phyloP scores from a whole-genome alignment of 164 flowering plant genomes.

The Houttuynia cordata region DNA sequence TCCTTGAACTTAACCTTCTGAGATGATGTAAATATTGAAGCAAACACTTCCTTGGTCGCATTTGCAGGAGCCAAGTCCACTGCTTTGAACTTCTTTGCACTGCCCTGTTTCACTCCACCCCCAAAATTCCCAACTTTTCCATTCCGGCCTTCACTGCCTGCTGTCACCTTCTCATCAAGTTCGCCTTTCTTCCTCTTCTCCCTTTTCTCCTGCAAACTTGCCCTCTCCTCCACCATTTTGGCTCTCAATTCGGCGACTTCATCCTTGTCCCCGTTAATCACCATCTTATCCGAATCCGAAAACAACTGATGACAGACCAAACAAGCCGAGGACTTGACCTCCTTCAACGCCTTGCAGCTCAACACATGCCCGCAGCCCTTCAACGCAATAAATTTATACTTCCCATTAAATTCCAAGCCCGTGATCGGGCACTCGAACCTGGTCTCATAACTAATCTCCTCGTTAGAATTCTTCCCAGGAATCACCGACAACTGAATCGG shows the following conservation, averaged over 20 bases:
- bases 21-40: slow-evolving; percentile 87
- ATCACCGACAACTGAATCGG: slow-evolving; percentile 32
- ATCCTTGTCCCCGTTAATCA: slow-evolving; percentile 71
- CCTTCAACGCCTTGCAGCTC: slow-evolving; percentile 89
- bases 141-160: slow-evolving; percentile 21
- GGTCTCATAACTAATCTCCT: slow-evolving; percentile 12
- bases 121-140: slow-evolving; percentile 19
- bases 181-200: background rate
- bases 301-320: slow-evolving; percentile 66
- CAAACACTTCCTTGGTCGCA: slow-evolving; percentile 79
- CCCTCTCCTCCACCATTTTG: slow-evolving; percentile 56
- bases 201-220: background rate
- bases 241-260: slow-evolving; percentile 68
- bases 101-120: slow-evolving; percentile 16
- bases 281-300: slow-evolving; percentile 64
- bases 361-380: slow-evolving; percentile 88
- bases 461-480: slow-evolving; percentile 26
- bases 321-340: slow-evolving; percentile 64
- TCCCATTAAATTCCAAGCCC: slow-evolving; percentile 78
- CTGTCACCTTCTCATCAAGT: background rate
- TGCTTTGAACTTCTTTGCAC: slow-evolving; percentile 54
- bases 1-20: slow-evolving; percentile 68
- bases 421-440: slow-evolving; percentile 84
- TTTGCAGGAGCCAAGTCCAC: slow-evolving; percentile 43
- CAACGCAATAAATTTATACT: slow-evolving; percentile 64